Evolutionary conservation across 2,329 filamentous ascomycete genomes (phyloP).

Genomic region (Fusarium devonianum): DNA sequence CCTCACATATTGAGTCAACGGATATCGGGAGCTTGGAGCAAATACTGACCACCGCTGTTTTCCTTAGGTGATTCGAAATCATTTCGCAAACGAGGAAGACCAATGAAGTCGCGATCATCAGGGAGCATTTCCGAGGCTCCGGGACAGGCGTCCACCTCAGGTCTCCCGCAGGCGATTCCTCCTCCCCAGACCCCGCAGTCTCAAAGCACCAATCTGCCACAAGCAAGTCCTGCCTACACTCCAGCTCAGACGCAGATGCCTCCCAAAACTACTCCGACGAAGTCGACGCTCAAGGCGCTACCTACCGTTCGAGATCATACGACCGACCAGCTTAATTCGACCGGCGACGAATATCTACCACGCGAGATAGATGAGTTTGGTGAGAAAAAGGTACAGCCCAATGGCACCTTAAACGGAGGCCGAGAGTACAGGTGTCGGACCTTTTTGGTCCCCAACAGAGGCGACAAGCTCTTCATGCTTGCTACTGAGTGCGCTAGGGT

Average conservation of each 20-base stretch:
- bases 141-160: slow-evolving; percentile 58
- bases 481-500: slow-evolving; percentile 96
- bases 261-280: slow-evolving; percentile 81
- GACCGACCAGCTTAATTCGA: slow-evolving; percentile 88
- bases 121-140: slow-evolving; percentile 64
- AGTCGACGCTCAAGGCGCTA: slow-evolving; percentile 88
- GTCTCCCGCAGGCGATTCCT: slow-evolving; percentile 48
- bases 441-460: slow-evolving; percentile 89
- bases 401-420: slow-evolving; percentile 81
- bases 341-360: slow-evolving; percentile 93
- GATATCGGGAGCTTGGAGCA: background rate
- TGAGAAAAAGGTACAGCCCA: slow-evolving; percentile 88
- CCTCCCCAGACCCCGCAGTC: slow-evolving; percentile 65
- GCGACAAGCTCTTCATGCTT: slow-evolving; percentile 97
- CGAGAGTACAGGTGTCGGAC: slow-evolving; percentile 93
- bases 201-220: slow-evolving; percentile 56
- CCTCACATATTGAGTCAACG: background rate
- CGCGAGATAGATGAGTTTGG: slow-evolving; percentile 92
- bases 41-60: slow-evolving; percentile 43
- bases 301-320: slow-evolving; percentile 97
- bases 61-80: slow-evolving; percentile 58
- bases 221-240: slow-evolving; percentile 51
- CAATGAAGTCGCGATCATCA: slow-evolving; percentile 65
- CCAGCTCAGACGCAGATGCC: slow-evolving; percentile 60
- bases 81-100: slow-evolving; percentile 64